Base-by-base conservation (phyloP, 108 stramenopile species). In the Cyclotella baltica region DNA sequence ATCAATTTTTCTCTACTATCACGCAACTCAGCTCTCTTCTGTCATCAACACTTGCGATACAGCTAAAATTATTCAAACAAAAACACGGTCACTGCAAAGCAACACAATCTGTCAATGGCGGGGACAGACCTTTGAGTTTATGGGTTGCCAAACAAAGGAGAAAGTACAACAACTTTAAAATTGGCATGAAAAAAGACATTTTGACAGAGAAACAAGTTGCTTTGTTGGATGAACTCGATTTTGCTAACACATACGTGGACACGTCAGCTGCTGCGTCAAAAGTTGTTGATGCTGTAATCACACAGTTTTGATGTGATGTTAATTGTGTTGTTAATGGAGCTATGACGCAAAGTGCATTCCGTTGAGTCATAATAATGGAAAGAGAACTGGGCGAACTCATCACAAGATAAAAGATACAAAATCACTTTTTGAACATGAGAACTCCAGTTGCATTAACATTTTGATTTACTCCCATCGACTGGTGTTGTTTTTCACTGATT, bases 111-210 rank as follows among this genome's bases (percentile, higher is more conserved):
- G 33, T 36, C 9, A 51, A 63, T 43, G 63, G 62, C 16, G 68
- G 78, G 52, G 70, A 72, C 28, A 59, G 47, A 33, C 37, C 63
- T 13, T 79, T 79, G 22, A 31, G 37, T 28, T 38, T 29, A 0
- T 72, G 78, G 78, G 78, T 79, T 31, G 31, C 69, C 16, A 79
- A 79, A 48, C 78, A 79, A 28, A 79, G 38, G 27, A 64, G 63
- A 43, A 64, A 43, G 25, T 64, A 64, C 29, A 43, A 40, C 40
- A 64, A 64, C 23, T 64, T 23, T 23, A 38, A 40, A 31, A 8
- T 6, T 25, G 37, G 63, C 29, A 31, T 23, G 3, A 27, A 64
- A 22, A 64, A 64, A 13, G 63, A 64, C 15, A 27, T 38, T 28
- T 23, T 64, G 0, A 64, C 37, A 27, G 63, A 64, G 25, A 43